Percentiles rank a stretch among this genome's conserved stretches.
phyloP scores from a whole-genome alignment of 192 early-diverging fungal genomes.

The Backusella westeae region DNA sequence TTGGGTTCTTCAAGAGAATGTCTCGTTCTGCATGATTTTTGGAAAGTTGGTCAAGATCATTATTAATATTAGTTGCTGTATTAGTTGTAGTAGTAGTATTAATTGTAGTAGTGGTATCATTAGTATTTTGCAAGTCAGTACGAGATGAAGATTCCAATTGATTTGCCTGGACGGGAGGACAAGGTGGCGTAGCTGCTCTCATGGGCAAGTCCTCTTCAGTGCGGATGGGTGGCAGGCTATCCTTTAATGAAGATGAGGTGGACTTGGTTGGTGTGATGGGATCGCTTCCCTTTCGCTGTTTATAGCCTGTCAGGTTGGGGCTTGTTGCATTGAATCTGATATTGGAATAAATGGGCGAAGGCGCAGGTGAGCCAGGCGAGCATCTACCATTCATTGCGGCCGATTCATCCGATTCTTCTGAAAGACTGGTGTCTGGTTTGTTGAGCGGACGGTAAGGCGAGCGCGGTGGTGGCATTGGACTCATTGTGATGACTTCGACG shows the following conservation, averaged over 20 bases:
- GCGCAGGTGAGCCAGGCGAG: background rate
- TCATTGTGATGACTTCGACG: background rate
- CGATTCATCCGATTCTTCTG: background rate
- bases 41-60: background rate
- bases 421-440: background rate
- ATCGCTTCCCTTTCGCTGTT: background rate
- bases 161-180: background rate
- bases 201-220: background rate
- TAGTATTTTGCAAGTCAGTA: too few species aligned
- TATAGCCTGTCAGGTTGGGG: background rate
- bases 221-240: background rate
- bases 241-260: conserved; percentile 4
- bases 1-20: background rate
- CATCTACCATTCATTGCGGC: background rate
- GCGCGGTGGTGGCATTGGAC: conserved; percentile 27
- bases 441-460: conserved; percentile 22
- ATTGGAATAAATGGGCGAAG: background rate
- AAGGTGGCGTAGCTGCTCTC: background rate
- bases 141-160: background rate
- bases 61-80: background rate
- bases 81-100: background rate
- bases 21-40: background rate
- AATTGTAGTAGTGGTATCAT: background rate
- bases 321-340: background rate
- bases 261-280: background rate